A percentile compares a stretch with the other conserved stretches of the same genome.
phyloP scores from a whole-genome alignment of 352 stramenopile genomes.

The Thalassiosira livingstoniorum region DNA sequence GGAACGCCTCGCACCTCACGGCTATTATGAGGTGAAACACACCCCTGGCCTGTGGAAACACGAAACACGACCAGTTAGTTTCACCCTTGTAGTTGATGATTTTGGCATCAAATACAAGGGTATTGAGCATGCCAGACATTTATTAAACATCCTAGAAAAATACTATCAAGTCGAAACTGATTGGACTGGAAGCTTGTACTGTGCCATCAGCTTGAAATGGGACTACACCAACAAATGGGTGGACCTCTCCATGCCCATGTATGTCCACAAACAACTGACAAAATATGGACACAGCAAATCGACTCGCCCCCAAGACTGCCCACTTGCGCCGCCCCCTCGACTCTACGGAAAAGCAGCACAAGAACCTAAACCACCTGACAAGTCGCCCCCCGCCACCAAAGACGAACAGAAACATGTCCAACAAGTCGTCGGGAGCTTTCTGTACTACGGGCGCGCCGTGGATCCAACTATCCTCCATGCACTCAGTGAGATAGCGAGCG shows the following conservation, averaged over 20 bases:
- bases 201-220: slow-evolving; percentile 3
- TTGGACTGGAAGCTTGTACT: too few species aligned
- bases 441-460: slow-evolving; percentile 6
- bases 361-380: neutral
- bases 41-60: too few species aligned
- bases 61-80: neutral
- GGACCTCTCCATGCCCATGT: slow-evolving; percentile 27
- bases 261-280: slow-evolving; percentile 15
- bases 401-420: neutral
- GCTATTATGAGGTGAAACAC: neutral
- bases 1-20: neutral
- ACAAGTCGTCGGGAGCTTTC: slow-evolving; percentile 15
- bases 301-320: too few species aligned
- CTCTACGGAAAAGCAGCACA: too few species aligned
- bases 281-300: slow-evolving; percentile 21
- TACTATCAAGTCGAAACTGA: neutral
- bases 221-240: slow-evolving; percentile 14
- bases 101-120: neutral
- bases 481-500: neutral
- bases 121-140: slow-evolving; percentile 26
- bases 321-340: too few species aligned
- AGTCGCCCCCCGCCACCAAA: neutral
- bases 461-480: neutral
- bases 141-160: neutral
- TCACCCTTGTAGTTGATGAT: neutral